Percentiles rank a stretch among this genome's conserved stretches.
Conservation (phyloP, 768 basidiomycete genomes). For the Daedalea quercina region DNA sequence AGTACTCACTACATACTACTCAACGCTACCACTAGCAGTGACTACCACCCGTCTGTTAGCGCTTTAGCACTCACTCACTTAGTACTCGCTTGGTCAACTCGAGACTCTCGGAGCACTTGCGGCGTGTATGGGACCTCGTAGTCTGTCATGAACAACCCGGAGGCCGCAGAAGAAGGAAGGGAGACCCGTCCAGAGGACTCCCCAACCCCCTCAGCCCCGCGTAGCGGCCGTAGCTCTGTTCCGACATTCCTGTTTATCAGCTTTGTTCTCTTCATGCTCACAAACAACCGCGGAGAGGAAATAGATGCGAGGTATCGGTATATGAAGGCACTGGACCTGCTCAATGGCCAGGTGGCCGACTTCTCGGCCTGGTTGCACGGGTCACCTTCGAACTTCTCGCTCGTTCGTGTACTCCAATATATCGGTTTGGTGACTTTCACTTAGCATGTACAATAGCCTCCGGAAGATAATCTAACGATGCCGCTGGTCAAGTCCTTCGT, state of each 20-base stretch:
- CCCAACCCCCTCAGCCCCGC: neutral
- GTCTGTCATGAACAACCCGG: neutral
- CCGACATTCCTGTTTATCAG: conserved; percentile 70
- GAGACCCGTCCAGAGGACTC: neutral
- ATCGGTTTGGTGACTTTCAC: conserved; percentile 42
- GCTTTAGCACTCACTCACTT: no score
- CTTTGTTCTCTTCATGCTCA: conserved; percentile 74
- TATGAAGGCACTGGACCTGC: conserved; percentile 51
- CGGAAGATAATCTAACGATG: neutral
- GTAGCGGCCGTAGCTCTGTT: conserved; percentile 46
- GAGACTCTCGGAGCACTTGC: no score
- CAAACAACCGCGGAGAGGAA: conserved; percentile 67
- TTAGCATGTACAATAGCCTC: conserved; percentile 6
- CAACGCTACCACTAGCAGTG: no score
- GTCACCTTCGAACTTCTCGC: neutral
- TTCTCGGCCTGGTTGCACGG: conserved; percentile 40
- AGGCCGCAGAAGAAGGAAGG: neutral
- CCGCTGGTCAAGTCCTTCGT: neutral
- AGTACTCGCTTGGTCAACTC: no score
- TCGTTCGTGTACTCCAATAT: conserved; percentile 1
- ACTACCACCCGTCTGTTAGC: no score
- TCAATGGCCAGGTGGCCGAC: conserved; percentile 60
- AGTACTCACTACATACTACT: no score
- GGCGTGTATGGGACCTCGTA: no score
- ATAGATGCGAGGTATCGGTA: conserved; percentile 57